Evolutionary conservation across 345 rosid genomes (phyloP), one percentile per base, ranked within the genome.

Genomic region (Arabis alpina): DNA sequence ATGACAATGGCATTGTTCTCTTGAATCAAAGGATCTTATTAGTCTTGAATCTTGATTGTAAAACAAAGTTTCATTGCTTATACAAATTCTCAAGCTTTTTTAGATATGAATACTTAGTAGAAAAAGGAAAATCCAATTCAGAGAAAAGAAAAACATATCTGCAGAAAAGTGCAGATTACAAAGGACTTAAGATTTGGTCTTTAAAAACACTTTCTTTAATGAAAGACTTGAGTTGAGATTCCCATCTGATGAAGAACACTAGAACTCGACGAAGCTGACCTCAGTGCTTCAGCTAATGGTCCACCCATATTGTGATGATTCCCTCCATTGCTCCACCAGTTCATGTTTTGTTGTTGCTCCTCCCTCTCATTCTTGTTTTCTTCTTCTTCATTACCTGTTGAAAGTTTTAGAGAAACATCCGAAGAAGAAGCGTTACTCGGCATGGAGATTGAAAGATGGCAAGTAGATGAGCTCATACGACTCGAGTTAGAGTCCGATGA

Each of bases 281-380:
- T 77, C 66, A 94, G 60, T 3, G 96, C 97, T 80, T 94, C 98
- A 0, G 93, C 99, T 0, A 94, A 85, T 1, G 99, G 99, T 7
- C 99, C 98, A 3, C 96, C 99, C 92, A 91, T 75, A 34, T 34
- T 34, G 37, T 75, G 44, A 10, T 75, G 74, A 62, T 80, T 81
- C 0, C 87, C 51, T 13, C 81, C 78, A 92, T 92, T 86, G 7
- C 88, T 88, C 37, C 79, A 81, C 85, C 93, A 86, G 28, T 81
- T 85, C 76, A 84, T 61, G 2, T 50, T 84, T 14, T 55, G 66
- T 27, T 76, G 27, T 10, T 78, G 87, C 64, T 76, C 87, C 66
- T 76, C 87, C 75, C 86, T 78, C 54, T 47, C 82, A 9, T 52
- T 63, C 41, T 34, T 72, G 2, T 51, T 36, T 52, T 25, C 73